phyloP scores from a whole-genome alignment of 192 early-diverging fungal genomes.

The Coemansia sp. region DNA sequence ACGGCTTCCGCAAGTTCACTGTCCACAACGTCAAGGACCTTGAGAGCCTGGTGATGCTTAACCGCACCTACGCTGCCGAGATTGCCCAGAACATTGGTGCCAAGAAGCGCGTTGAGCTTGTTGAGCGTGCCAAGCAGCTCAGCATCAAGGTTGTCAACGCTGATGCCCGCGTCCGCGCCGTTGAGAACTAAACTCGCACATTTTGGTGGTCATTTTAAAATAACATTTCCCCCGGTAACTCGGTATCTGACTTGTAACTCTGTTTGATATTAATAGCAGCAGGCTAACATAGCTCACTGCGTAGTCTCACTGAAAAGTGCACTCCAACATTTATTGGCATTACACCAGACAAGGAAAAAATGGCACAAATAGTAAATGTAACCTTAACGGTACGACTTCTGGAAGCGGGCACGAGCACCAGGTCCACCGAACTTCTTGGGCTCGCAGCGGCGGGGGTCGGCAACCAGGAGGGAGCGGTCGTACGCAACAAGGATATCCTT shows the following conservation, averaged over 20 bases:
- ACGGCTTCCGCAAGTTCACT: slow-evolving; percentile 99
- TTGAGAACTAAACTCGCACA: slow-evolving; percentile 63
- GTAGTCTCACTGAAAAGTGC: slow-evolving; percentile 13
- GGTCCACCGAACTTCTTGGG: slow-evolving; percentile 99
- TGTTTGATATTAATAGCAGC: background rate
- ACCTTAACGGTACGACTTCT: slow-evolving; percentile 87
- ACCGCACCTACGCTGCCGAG: slow-evolving; percentile 98
- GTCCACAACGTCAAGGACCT: slow-evolving; percentile 91
- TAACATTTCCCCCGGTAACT: slow-evolving; percentile 7
- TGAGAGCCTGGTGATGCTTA: slow-evolving; percentile 98
- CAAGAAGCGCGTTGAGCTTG: slow-evolving; percentile 88
- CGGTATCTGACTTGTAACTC: background rate
- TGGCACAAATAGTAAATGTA: slow-evolving; percentile 24
- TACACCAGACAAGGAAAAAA: slow-evolving; percentile 32
- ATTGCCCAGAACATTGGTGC: slow-evolving; percentile 97
- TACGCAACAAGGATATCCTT: slow-evolving; percentile 86
- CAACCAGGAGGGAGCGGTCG: slow-evolving; percentile 98
- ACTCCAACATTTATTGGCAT: slow-evolving; percentile 44
- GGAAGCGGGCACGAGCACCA: slow-evolving; percentile 96
- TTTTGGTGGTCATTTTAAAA: slow-evolving; percentile 20
- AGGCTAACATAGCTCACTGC: background rate
- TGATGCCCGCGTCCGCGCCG: slow-evolving; percentile 75
- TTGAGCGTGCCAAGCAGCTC: slow-evolving; percentile 94
- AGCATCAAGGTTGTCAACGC: slow-evolving; percentile 97
- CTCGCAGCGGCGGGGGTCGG: slow-evolving; percentile 98